Base-by-base conservation (phyloP, 768 basidiomycete species). In the Lactarius vividus region DNA sequence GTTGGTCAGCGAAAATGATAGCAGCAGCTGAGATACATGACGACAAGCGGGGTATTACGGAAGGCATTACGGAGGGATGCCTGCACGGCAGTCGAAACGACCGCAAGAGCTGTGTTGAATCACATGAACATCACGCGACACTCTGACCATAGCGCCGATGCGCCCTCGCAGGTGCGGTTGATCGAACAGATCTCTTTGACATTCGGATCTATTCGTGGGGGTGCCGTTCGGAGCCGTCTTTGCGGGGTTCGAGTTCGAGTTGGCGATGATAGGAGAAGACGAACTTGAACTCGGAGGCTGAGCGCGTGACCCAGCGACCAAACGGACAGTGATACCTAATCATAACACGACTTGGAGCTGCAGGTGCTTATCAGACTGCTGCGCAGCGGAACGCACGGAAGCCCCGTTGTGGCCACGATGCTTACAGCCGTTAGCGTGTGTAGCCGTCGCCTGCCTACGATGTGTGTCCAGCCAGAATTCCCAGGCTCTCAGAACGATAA, bases 361-460 rank as follows among this genome's bases (percentile, higher is more conserved):
- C 49, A 15, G 49, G 11, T 49, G n/a, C 9, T 11, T 46, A n/a
- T 46, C 44, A 9, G 44, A 23, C 49, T n/a, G 29, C 29, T 0
- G 29, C 28, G 54, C 31, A 29, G 29, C 54, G 9, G 54, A 55
- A 10, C 20, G 31, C 54, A 55, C 54, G 28, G 31, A 33, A 33
- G 20, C 54, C 31, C 31, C 54, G 31, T 55, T 55, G 54, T 29
- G 33, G 29, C 54, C 31, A 55, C 54, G 54, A 55, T 55, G 28
- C 29, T 11, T 33, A 18, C 31, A 55, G 54, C 10, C 9, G 23
- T 5, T 49, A 23, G 49, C 39, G 39, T 40, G 46, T 20, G 23
- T 7, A 49, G 9, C 46, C 46, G 46, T 49, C 46, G 46, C 46
- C n/a, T 49, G 46, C 46, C 10, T 4, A 11, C 23, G 23, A 26